These are phyloP conservation scores for Monosporascus sp. DNA, from an alignment of 2,329 filamentous ascomycete species.

Conservation along the genomic window DNA sequence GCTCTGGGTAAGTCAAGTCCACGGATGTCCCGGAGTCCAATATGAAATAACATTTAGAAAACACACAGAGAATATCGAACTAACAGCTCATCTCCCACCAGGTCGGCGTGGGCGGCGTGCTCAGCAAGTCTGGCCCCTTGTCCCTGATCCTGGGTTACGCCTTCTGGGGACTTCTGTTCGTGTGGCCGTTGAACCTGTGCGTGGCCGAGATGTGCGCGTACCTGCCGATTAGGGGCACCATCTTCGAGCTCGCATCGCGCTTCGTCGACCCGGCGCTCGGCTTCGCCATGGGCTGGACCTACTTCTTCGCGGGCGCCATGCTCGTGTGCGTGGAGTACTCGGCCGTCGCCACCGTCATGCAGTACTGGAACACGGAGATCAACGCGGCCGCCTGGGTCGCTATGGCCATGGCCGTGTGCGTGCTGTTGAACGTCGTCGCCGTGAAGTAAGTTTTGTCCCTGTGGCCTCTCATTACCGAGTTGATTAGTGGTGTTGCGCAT, in stretches of 20 bases:
- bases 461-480: too few species aligned
- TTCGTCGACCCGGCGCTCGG: constrained; percentile 54
- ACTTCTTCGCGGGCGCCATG: constrained; percentile 42
- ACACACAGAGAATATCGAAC: background rate
- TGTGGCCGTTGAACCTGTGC: constrained; percentile 40
- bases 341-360: constrained; percentile 39
- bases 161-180: constrained; percentile 38
- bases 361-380: constrained; percentile 37
- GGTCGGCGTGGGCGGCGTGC: constrained; percentile 39
- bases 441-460: constrained; percentile 30
- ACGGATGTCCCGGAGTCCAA: too few species aligned
- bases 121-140: constrained; percentile 37
- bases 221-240: constrained; percentile 48
- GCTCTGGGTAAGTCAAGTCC: constrained; percentile 28
- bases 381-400: constrained; percentile 46
- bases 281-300: constrained; percentile 50
- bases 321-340: constrained; percentile 41
- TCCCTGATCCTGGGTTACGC: constrained; percentile 40
- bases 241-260: constrained; percentile 49
- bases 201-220: constrained; percentile 56
- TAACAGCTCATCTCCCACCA: background rate
- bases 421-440: constrained; percentile 42
- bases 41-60: too few species aligned
- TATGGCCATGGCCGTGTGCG: constrained; percentile 39
- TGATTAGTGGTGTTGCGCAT: too few species aligned